Percentiles rank a stretch among this genome's conserved stretches.
These are phyloP conservation scores for Peltaster fructicola DNA, from an alignment of 2,329 filamentous ascomycete genomes.

Conservation along the genomic window DNA sequence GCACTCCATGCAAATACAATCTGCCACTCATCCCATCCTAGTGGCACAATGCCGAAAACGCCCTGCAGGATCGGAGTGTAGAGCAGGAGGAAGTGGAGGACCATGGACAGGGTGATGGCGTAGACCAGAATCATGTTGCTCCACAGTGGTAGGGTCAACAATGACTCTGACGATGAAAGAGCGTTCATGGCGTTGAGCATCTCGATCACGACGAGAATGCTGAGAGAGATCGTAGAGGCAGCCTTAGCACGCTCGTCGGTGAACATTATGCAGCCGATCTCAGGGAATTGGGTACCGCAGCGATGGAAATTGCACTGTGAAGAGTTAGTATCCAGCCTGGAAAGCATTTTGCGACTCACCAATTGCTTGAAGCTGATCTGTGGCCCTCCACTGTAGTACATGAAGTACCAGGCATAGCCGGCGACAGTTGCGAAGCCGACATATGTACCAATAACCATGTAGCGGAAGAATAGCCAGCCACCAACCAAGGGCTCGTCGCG, in stretches of 20 bases:
- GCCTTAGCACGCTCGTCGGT: constrained; percentile 68
- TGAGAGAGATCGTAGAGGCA: constrained; percentile 83
- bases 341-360: constrained; percentile 21
- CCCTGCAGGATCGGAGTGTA: constrained; percentile 80
- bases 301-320: constrained; percentile 67
- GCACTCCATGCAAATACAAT: constrained; percentile 76
- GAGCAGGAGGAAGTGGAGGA: constrained; percentile 79
- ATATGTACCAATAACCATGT: constrained; percentile 89
- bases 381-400: constrained; percentile 80
- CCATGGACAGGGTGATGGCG: constrained; percentile 84
- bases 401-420: constrained; percentile 99
- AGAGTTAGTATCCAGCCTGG: constrained; percentile 5
- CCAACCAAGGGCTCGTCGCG: constrained; percentile 83
- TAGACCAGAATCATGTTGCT: constrained; percentile 97
- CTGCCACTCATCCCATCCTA: constrained; percentile 79
- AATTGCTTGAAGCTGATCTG: constrained; percentile 85
- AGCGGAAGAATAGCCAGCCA: constrained; percentile 94
- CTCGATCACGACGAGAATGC: constrained; percentile 85
- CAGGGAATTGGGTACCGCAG: constrained; percentile 68
- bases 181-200: constrained; percentile 99
- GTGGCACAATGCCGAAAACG: constrained; percentile 77
- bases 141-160: constrained; percentile 89
- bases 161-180: constrained; percentile 82
- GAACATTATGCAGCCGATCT: constrained; percentile 89
- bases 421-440: constrained; percentile 88